phyloP scores from a whole-genome alignment of 2,329 filamentous ascomycete genomes.

The Leptoxyphium fumago region DNA sequence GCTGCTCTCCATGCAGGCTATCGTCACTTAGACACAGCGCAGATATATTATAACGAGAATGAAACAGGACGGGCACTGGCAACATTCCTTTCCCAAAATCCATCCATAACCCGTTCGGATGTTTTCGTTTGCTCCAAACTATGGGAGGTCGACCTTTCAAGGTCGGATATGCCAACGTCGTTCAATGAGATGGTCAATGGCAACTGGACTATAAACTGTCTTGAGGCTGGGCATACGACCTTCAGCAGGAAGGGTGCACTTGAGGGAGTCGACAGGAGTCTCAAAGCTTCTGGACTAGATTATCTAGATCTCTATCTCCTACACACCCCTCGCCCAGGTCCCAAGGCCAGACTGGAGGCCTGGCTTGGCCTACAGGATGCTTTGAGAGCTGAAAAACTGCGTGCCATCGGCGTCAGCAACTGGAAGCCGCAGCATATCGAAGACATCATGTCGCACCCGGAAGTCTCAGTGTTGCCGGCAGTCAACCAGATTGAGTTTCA shows the following conservation, averaged over 20 bases:
- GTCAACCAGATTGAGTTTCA: conserved; percentile 59
- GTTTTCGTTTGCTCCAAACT: conserved; percentile 6
- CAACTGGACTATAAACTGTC: conserved; percentile 1
- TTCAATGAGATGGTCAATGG: conserved; percentile 6
- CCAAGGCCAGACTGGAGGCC: conserved; percentile 39
- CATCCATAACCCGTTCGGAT: conserved; percentile 1
- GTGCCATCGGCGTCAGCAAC: conserved; percentile 55
- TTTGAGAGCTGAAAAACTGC: conserved; percentile 40
- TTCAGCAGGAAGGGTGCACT: conserved; percentile 1
- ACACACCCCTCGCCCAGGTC: conserved; percentile 43
- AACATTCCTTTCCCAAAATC: not conserved
- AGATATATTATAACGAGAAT: conserved; percentile 51
- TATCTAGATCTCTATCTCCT: conserved; percentile 57
- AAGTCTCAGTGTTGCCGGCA: conserved; percentile 43
- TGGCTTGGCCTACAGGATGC: conserved; percentile 50
- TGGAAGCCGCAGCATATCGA: conserved; percentile 51
- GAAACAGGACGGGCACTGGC: conserved; percentile 5
- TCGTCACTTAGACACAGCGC: conserved; percentile 49
- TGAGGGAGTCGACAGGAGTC: conserved; percentile 2
- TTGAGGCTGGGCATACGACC: conserved; percentile 7
- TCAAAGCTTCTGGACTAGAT: conserved; percentile 1
- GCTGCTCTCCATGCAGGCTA: conserved; percentile 30
- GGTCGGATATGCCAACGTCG: conserved; percentile 6
- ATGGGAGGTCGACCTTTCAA: conserved; percentile 4
- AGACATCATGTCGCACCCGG: conserved; percentile 46